Evolutionary conservation across 352 stramenopile genomes (phyloP).

Genomic region (Albugo laibachii): DNA sequence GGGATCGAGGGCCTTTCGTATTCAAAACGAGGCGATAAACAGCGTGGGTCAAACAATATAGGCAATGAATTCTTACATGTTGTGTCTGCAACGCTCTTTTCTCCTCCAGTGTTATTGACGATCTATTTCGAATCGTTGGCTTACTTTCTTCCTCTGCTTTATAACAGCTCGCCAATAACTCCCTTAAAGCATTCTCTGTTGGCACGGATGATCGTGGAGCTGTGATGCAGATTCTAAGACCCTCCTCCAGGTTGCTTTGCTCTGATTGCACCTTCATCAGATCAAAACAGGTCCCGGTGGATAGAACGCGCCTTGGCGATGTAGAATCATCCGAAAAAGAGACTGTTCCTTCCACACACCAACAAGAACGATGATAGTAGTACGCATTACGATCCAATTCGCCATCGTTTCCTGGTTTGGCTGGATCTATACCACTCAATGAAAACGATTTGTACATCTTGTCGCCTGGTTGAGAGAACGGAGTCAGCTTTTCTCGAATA

Average conservation of each 20-base stretch:
- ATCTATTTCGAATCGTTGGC: constrained; percentile 18
- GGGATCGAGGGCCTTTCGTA: constrained; percentile 27
- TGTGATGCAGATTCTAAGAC: too few relatives aligned
- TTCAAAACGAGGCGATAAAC: background rate
- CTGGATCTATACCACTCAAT: constrained; percentile 1
- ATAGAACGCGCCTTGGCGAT: constrained; percentile 33
- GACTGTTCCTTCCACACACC: constrained; percentile 34
- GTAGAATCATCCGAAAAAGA: constrained; percentile 22
- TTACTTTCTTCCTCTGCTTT: constrained; percentile 16
- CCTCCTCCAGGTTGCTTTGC: background rate
- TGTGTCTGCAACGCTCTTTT: constrained; percentile 45
- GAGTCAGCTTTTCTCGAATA: constrained; percentile 21
- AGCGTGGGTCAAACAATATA: background rate
- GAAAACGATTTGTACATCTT: constrained; percentile 22
- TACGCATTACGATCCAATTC: constrained; percentile 1
- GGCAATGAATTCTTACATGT: constrained; percentile 23
- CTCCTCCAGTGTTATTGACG: constrained; percentile 25
- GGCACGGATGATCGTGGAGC: too few relatives aligned
- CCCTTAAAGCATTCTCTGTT: constrained; percentile 15
- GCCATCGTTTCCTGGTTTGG: constrained; percentile 19
- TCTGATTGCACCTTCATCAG: constrained; percentile 4
- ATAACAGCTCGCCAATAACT: constrained; percentile 41
- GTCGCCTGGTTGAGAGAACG: constrained; percentile 23
- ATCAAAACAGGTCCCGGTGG: constrained; percentile 22
- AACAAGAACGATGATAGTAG: constrained; percentile 8